Evolutionary conservation across 352 stramenopile species (phyloP), one percentile per base, ranked within the genome.

Genomic region (Globisporangium okanoganense): DNA sequence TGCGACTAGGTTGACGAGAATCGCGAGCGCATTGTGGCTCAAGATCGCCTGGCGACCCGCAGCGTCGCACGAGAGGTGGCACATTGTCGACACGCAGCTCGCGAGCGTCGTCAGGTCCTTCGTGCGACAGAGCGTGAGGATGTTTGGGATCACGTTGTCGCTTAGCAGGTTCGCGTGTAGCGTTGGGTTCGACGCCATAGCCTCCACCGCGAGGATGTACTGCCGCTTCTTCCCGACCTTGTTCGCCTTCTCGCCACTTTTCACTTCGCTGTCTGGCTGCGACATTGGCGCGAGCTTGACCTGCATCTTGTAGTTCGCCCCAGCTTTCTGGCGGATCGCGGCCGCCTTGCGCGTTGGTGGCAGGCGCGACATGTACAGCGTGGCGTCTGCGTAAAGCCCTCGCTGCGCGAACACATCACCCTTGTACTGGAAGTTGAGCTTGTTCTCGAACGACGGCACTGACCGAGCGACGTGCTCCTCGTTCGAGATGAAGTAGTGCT

Each of bases 331-430:
- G 9, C 69, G 36, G 29, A 78, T 40, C 36, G 72, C 59, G 2
- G 74, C 64, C 0, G 52, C 44, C 45, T 86, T 88, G 18, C 73
- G 69, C 41, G 77, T 82, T 3, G 74, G 71, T 8, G 80, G 75
- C 10, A 92, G 50, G 3, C 82, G 75, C 18, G 82, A 92, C 69
- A 92, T 85, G 66, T 92, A 92, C 20, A 92, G 55, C 27, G 71
- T 73, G 0, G 76, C 80, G 14, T 92, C 80, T 0, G 67, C 77
- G 64, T 92, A 92, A n/a, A 75, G 56, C 2, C 80, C 82, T 44
- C 77, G 82, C 59, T 92, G 82, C n/a, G 75, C 70, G 56, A 92
- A 92, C 10, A 87, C 65, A 48, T 92, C 82, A 40, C 82, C 82
- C 56, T 71, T 72, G 55, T 90, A 92, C 49, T 85, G 75, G 62